Base-by-base conservation (phyloP, 1,284 basidiomycete genomes). In the Takashimella tepidaria region DNA sequence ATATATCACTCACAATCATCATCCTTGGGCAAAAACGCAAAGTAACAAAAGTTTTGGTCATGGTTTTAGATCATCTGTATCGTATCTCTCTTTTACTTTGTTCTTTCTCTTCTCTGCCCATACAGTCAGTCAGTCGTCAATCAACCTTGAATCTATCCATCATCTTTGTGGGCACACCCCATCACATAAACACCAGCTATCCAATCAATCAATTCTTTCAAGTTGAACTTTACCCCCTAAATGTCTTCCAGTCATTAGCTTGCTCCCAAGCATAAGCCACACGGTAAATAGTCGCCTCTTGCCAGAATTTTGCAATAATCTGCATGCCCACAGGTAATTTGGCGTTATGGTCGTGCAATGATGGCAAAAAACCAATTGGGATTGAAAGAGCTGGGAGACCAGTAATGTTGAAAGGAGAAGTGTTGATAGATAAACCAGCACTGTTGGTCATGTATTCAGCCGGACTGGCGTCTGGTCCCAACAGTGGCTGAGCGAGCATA, bases 251-350 rank as follows among this genome's bases (percentile, higher is more conserved):
- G 52, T 76, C 64, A 43, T 59, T 62, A 3, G 51, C 58, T 42
- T 68, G 64, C 51, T 72, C 71, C 68, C 69, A 77, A 16, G 74
- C 74, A 40, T 75, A 61, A 16, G 67, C 74, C 2, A 68, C 70
- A 10, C 68, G 67, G 60, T 75, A 77, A 24, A 77, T 47, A 8
- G 67, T 69, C 4, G 66, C 60, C 55, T 75, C 75, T 47, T 59
- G 62, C 53, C 66, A 70, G 47, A 58, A 64, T 54, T 64, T 69
- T 21, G 71, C 69, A 1, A 74, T 67, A 6, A 77, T 62, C 65
- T 77, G 75, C 67, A 75, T 66, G 2, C 74, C 73, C 3, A 77
- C 70, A 0, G 75, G 75, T 4, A 77, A 61, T 16, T 56, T 61
- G 23, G 70, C 62, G 19, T 49, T 50, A 4, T 62, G 60, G 41